Evolutionary conservation across 2,329 filamentous ascomycete genomes (phyloP).

Genomic region (Sordariomycetes sp.): DNA sequence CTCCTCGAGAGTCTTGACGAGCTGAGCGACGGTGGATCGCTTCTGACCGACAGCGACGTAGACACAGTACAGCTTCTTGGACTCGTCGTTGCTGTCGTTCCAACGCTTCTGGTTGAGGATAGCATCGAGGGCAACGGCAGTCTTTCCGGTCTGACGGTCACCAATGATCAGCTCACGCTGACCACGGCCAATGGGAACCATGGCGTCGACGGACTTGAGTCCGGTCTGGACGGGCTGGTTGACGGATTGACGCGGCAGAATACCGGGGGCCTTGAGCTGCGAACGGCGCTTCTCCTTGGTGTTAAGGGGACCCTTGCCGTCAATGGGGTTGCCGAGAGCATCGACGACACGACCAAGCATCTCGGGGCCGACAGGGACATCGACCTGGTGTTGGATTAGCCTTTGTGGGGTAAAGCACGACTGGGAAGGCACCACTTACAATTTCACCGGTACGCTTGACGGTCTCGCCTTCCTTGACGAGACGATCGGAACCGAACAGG

Average conservation of each 20-base stretch:
- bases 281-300: constrained; percentile 88
- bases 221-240: constrained; percentile 98
- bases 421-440: constrained; percentile 49
- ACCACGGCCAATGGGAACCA: constrained; percentile 99
- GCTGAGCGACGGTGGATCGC: constrained; percentile 97
- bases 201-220: constrained; percentile 98
- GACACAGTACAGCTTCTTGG: constrained; percentile 98
- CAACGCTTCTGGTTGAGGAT: constrained; percentile 99
- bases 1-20: constrained; percentile 99
- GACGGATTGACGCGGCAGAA: constrained; percentile 94
- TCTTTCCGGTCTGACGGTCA: constrained; percentile 99
- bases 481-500: constrained; percentile 99
- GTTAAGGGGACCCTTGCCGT: constrained; percentile 97
- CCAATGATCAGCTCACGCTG: constrained; percentile 99
- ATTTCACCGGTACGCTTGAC: constrained; percentile 99
- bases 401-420: constrained; percentile 2
- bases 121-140: constrained; percentile 92
- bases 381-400: constrained; percentile 55
- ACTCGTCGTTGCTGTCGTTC: constrained; percentile 82
- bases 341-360: constrained; percentile 97
- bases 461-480: constrained; percentile 98
- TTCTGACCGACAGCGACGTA: constrained; percentile 99
- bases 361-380: constrained; percentile 87
- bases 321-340: constrained; percentile 97
- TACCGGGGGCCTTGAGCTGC: constrained; percentile 97